Conservation (phyloP, 768 basidiomycete species). For the Gloeophyllum trabeum region DNA sequence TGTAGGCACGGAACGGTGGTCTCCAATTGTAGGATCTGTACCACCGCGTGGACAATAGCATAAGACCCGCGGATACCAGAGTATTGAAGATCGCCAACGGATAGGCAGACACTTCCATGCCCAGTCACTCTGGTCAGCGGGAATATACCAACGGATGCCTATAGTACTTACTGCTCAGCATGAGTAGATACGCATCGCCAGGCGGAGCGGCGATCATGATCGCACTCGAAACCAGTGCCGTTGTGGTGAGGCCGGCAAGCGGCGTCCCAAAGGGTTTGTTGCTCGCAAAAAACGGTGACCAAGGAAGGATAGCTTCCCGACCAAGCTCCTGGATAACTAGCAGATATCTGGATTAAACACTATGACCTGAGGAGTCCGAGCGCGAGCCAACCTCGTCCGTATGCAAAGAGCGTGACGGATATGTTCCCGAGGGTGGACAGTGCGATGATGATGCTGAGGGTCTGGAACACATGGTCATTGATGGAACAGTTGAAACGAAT, state of each 20-base stretch:
- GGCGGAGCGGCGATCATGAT: slow-evolving; percentile 48
- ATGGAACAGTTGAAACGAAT: neutral
- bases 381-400: slow-evolving; percentile 42
- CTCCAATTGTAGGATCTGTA: slow-evolving; percentile 38
- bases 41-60: slow-evolving; percentile 40
- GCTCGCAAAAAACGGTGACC: slow-evolving; percentile 54
- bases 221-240: slow-evolving; percentile 47
- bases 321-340: slow-evolving; percentile 66
- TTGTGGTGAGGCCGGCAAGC: slow-evolving; percentile 45
- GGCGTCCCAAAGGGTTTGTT: slow-evolving; percentile 66
- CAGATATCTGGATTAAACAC: slow-evolving; percentile 8
- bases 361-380: slow-evolving; percentile 6
- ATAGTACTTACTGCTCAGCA: slow-evolving; percentile 42
- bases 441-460: slow-evolving; percentile 49
- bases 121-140: too few relatives aligned
- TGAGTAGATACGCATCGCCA: slow-evolving; percentile 67
- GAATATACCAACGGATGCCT: too few relatives aligned
- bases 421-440: slow-evolving; percentile 57
- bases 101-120: slow-evolving; percentile 40
- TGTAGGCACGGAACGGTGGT: slow-evolving; percentile 54
- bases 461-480: slow-evolving; percentile 20
- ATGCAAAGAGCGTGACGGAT: slow-evolving; percentile 50
- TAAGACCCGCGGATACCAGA: slow-evolving; percentile 46
- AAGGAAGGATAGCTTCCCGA: slow-evolving; percentile 59
- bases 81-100: slow-evolving; percentile 46